Evolutionary conservation across 1,284 basidiomycete genomes (phyloP), one percentile per base, ranked within the genome.

Genomic region (Cutaneotrichosporon spelunceum): DNA sequence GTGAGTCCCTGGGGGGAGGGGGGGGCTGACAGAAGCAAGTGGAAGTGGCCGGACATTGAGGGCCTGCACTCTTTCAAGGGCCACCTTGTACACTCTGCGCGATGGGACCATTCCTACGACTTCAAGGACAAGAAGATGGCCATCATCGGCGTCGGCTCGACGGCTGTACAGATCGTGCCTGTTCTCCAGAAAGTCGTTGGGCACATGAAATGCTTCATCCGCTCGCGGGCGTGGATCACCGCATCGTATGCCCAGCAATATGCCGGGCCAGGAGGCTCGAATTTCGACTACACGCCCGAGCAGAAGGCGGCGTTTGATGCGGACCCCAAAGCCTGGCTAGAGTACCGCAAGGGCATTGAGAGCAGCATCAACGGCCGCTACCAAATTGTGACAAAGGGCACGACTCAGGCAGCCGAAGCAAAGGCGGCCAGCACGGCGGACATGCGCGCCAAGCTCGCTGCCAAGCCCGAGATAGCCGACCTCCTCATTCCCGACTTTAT

Each of bases 11-110:
- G 6, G n/a, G 11, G 9, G 7, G 6, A 48, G 21, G 4, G 7
- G 5, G 10, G 11, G 48, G 27, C 48, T 50, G 48, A 50, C 26
- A 19, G 16, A 3, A 59, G 57, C 57, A 65, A 61, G 11, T 72
- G 70, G 62, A 66, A 68, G 48, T 74, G 72, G 74, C 61, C 61
- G 6, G 50, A 30, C 23, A 52, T 58, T 29, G 47, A 29, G 16
- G 57, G 70, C n/a, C 39, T 67, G 16, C 56, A 69, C 48, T 48
- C 44, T 3, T 73, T 65, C 67, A 68, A 68, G 56, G 72, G 72
- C 10, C 56, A 42, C 33, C 55, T 73, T 16, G 62, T 67, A 48
- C 72, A 73, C 57, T 69, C 70, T 3, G 72, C 67, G 9, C 54
- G 63, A n/a, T 72, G 69, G 69, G 47, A 58, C 5, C 27, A 36